These are phyloP conservation scores for Pilasporangium apinafurcum DNA, from an alignment of 352 stramenopile genomes.

Conservation along the genomic window DNA sequence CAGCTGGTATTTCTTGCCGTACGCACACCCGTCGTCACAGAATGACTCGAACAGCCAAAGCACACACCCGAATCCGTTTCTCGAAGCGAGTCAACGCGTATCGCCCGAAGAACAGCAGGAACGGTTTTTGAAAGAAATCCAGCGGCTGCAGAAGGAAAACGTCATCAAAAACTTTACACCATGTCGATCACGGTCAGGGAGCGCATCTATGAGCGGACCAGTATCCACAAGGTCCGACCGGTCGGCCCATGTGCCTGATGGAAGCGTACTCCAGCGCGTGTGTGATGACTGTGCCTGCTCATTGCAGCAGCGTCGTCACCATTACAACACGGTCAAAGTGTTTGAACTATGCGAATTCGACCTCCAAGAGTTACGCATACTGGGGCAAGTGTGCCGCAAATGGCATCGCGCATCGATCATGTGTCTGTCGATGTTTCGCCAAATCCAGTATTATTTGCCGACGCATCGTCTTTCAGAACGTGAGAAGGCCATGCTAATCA, in stretches of 20 bases:
- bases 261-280: constrained; percentile 72
- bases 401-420: constrained; percentile 85
- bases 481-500: constrained; percentile 69
- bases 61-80: constrained; percentile 14
- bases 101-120: constrained; percentile 44
- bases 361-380: constrained; percentile 57
- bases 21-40: constrained; percentile 21
- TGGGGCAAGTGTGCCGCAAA: constrained; percentile 80
- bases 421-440: constrained; percentile 83
- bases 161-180: constrained; percentile 77
- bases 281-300: constrained; percentile 79
- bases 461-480: constrained; percentile 64
- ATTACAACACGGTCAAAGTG: constrained; percentile 83
- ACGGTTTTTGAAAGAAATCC: constrained; percentile 66
- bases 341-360: constrained; percentile 82
- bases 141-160: constrained; percentile 51
- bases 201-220: constrained; percentile 9
- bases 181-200: constrained; percentile 23
- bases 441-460: constrained; percentile 86
- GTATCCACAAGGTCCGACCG: constrained; percentile 23
- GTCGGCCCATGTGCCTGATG: constrained; percentile 49
- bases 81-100: constrained; percentile 20
- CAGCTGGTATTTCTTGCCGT: constrained; percentile 74
- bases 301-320: constrained; percentile 72
- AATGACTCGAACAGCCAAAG: constrained; percentile 1